Percentiles rank a stretch among this genome's conserved stretches.
These are phyloP conservation scores for Emmonsiellopsis sp. DNA, from an alignment of 2,329 filamentous ascomycete genomes.

Conservation along the genomic window DNA sequence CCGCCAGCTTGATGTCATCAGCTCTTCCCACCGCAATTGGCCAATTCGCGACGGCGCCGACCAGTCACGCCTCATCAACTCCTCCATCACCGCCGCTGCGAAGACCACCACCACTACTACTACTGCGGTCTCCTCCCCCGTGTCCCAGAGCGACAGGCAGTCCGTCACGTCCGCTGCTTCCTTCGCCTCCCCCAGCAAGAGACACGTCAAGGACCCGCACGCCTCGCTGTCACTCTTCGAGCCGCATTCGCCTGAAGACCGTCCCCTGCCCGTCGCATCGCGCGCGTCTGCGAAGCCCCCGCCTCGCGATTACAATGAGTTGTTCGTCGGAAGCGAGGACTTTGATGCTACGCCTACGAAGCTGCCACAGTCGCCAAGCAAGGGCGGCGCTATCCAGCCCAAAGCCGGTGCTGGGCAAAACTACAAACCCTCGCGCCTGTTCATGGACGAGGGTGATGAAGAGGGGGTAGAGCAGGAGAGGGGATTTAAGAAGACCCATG, in stretches of 20 bases:
- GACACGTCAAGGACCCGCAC: constrained; percentile 34
- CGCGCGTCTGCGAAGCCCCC: constrained; percentile 62
- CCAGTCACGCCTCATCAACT: constrained; percentile 67
- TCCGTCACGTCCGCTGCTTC: background rate
- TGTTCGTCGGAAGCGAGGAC: constrained; percentile 47
- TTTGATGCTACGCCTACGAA: constrained; percentile 23
- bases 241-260: constrained; percentile 51
- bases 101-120: constrained; percentile 14
- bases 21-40: constrained; percentile 84
- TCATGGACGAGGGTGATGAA: constrained; percentile 37
- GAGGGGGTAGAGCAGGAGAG: constrained; percentile 43
- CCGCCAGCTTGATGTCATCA: constrained; percentile 90
- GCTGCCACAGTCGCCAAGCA: background rate
- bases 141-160: constrained; percentile 13
- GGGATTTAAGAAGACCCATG: constrained; percentile 49
- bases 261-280: constrained; percentile 51
- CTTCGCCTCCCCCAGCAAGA: constrained; percentile 29
- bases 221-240: constrained; percentile 68
- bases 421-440: constrained; percentile 46
- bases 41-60: constrained; percentile 82
- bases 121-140: constrained; percentile 12
- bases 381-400: constrained; percentile 21
- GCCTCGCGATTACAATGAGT: constrained; percentile 59
- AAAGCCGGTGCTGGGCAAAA: constrained; percentile 44
- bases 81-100: constrained; percentile 32